Base-by-base conservation (phyloP, 1,284 basidiomycete species). In the Tylopilus sp. region DNA sequence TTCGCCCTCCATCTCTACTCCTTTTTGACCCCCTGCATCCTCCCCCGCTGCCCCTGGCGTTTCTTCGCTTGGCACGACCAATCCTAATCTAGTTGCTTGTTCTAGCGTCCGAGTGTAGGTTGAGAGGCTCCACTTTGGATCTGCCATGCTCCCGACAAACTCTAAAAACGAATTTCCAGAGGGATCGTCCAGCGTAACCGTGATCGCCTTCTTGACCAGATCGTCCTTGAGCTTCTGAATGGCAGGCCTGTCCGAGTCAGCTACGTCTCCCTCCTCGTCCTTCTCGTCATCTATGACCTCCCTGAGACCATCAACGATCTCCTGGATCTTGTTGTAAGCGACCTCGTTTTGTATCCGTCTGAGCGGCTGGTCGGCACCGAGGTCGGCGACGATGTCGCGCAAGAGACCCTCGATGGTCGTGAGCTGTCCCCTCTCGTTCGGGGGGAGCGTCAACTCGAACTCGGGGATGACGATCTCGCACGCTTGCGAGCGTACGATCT, bases 351-450 rank as follows among this genome's bases (percentile, higher is more conserved):
- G 85, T 55, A 94, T 81, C 49, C 85, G 81, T 39, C 97, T 82
- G 13, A 98, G 70, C 0, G 93, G 91, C 66, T 99, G 97, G 57
- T 93, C 89, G 48, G 81, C 73, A 55, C 77, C 76, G 33, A 99
- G 79, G 74, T 99, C 97, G 1, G 86, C 73, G 26, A 91, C 73
- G 29, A 94, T 86, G 59, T 97, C 89, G 19, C 87, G 80, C 36
- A 99, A 71, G 56, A 99, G 78, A 38, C 96, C 96, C 69, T 99
- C 97, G 47, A 99, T 79, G 4, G 94, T 99, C 13, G 96, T 98
- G 11, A 99, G 80, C 65, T 97, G 94, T 2, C 96, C 96, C 31
- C 91, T 82, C 16, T 80, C 79, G 6, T 65, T 61, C 8, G 90
- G 77, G 0, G 96, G 96, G 37, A 99, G 92, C 10, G 93, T 97